Evolutionary conservation across 352 stramenopile species (phyloP).

Genomic region (Globisporangium cystogenes): DNA sequence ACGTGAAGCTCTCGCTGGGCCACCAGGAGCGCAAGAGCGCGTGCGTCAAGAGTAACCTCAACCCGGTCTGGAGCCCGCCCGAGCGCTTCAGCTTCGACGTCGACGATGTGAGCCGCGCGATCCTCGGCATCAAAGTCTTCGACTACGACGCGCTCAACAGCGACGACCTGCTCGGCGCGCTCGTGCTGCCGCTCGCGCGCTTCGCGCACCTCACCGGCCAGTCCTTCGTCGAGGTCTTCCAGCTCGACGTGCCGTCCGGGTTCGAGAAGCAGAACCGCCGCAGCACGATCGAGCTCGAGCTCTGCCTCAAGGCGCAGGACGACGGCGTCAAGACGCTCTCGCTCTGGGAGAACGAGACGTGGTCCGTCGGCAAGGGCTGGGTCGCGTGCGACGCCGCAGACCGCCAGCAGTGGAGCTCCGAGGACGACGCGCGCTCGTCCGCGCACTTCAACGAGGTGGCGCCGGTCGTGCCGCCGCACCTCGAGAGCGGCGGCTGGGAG

Average conservation of each 20-base stretch:
- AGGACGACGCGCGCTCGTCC: constrained; percentile 41
- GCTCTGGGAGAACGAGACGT: constrained; percentile 69
- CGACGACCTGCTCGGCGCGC: constrained; percentile 55
- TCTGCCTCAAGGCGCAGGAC: constrained; percentile 32
- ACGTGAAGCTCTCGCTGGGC: constrained; percentile 54
- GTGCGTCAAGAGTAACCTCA: constrained; percentile 57
- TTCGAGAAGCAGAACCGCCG: constrained; percentile 37
- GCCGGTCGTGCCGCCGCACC: constrained; percentile 26
- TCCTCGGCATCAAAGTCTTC: constrained; percentile 53
- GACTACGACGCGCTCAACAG: constrained; percentile 62
- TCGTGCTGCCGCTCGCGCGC: constrained; percentile 45
- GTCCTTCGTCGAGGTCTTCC: constrained; percentile 42
- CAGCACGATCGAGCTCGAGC: constrained; percentile 50
- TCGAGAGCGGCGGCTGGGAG: constrained; percentile 43
- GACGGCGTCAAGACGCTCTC: constrained; percentile 32
- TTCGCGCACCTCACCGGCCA: constrained; percentile 36
- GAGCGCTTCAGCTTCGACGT: constrained; percentile 63
- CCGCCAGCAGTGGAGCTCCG: constrained; percentile 45
- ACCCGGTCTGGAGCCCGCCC: constrained; percentile 53
- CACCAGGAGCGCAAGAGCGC: constrained; percentile 46
- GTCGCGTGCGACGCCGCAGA: constrained; percentile 34
- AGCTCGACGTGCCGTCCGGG: constrained; percentile 33
- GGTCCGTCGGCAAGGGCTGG: constrained; percentile 42
- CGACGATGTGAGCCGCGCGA: constrained; percentile 26
- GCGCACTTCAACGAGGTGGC: constrained; percentile 38